Evolutionary conservation across 2,329 filamentous ascomycete genomes (phyloP), one percentile per base, ranked within the genome.

Genomic region (Echinosphaeria canescens): DNA sequence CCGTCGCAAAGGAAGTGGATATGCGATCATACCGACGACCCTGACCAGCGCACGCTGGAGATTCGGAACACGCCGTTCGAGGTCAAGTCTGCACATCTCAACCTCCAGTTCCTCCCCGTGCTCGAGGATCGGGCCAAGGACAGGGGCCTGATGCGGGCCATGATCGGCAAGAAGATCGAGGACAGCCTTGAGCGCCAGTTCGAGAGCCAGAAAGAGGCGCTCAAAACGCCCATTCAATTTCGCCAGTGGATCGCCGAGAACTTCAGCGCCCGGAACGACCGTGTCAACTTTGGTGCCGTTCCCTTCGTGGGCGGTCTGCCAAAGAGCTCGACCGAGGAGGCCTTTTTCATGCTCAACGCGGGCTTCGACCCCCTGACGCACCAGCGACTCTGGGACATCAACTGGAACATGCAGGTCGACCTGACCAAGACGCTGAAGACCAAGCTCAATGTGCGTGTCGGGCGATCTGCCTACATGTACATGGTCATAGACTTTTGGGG

Each of bases 1-100:
- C 54, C 52, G 0, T 80, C 72, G 1, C 79, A 85, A 31, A 46
- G 57, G 1, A 85, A 85, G 37, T 81, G 76, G 55, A 31, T 53
- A 0, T 59, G 56, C 15, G 52, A 62, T 19, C 55, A 55, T 15
- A 20, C 40, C 0, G 56, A 65, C 6, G 33, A 41, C 31, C 28
- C 7, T 10, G 17, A 54, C 19, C 56, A 75, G 24, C 53, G 70
- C 3, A 76, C 68, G 0, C 68, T 84, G 14, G 74, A 82, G 34
- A 54, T 81, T 5, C 51, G 60, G 4, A 54, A 50, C 4, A 45
- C 47, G 6, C 60, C 62, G 1, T 44, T 46, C 0, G 45, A 52
- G 3, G 49, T 63, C 4, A 53, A 42, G 10, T 46, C 63, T 0
- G 65, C 70, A 0, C 49, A 53, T 0, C 47, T 84, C 0, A 78